Evolutionary conservation across 805 yeast species (phyloP).

Genomic region (Sugiyamaella marilandica): DNA sequence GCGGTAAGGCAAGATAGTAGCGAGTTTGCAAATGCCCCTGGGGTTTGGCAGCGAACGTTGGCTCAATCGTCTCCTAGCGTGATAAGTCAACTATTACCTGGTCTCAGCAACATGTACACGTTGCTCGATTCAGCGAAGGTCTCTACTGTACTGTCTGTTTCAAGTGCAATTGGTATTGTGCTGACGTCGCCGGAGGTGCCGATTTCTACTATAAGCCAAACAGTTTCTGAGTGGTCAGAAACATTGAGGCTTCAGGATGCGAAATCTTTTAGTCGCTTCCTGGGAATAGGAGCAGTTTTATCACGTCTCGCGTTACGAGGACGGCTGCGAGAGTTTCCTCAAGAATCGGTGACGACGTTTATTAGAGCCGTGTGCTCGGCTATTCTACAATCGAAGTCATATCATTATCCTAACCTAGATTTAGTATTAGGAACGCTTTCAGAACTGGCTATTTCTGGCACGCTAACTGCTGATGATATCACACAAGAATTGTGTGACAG

Average conservation of each 20-base stretch:
- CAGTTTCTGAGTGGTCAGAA: slow-evolving; percentile 6
- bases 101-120: background rate
- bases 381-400: background rate
- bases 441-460: slow-evolving; percentile 40
- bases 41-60: slow-evolving; percentile 18
- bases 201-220: background rate
- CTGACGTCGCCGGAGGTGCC: slow-evolving; percentile 10
- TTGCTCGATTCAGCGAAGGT: slow-evolving; percentile 12
- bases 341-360: background rate
- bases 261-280: slow-evolving; percentile 18
- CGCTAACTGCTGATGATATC: slow-evolving; percentile 25
- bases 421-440: slow-evolving; percentile 28
- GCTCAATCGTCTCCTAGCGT: slow-evolving; percentile 21
- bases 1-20: slow-evolving; percentile 25
- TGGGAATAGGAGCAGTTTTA: slow-evolving; percentile 42
- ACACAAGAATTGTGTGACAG: slow-evolving; percentile 8
- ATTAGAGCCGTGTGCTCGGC: background rate
- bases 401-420: slow-evolving; percentile 6
- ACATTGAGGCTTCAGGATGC: slow-evolving; percentile 3
- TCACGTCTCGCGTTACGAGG: slow-evolving; percentile 36
- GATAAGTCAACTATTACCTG: slow-evolving; percentile 1
- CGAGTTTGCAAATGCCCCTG: slow-evolving; percentile 8
- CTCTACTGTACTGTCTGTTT: slow-evolving; percentile 31
- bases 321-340: slow-evolving; percentile 19
- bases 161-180: slow-evolving; percentile 41